phyloP scores from a whole-genome alignment of 2,329 filamentous ascomycete genomes.

The Aspergillus sp. region DNA sequence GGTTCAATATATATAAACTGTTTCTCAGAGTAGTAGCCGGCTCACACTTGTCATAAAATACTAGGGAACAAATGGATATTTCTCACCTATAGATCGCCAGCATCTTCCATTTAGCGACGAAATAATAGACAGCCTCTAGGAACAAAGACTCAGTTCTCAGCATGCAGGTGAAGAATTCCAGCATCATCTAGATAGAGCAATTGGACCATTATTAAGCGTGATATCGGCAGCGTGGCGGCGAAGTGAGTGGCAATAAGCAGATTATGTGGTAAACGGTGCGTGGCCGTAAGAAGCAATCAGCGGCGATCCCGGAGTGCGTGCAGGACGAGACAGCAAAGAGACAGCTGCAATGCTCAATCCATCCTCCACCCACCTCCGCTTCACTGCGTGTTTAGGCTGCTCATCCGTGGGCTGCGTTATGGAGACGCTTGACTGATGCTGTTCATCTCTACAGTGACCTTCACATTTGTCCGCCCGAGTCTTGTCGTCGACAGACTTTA shows the following conservation, averaged over 20 bases:
- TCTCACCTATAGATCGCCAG: no score
- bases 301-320: neutral
- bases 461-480: slow-evolving; percentile 6
- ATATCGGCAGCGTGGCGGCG: neutral
- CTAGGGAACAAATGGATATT: no score
- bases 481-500: slow-evolving; percentile 9
- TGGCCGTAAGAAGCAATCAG: slow-evolving; percentile 6
- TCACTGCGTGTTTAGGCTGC: neutral
- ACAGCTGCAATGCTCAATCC: neutral
- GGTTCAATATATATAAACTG: no score
- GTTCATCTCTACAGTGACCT: slow-evolving; percentile 16
- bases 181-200: neutral
- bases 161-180: neutral
- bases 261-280: neutral
- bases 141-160: neutral
- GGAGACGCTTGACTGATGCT: slow-evolving; percentile 22
- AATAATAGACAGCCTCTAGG: neutral
- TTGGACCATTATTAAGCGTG: neutral
- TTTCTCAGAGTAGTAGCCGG: no score
- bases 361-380: neutral
- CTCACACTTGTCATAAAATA: no score
- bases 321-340: neutral
- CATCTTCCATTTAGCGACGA: neutral
- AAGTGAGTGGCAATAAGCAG: neutral
- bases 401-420: slow-evolving; percentile 22